phyloP scores from a whole-genome alignment of 139 green algal genomes.

The Auxenochlorella pyrenoidosa region DNA sequence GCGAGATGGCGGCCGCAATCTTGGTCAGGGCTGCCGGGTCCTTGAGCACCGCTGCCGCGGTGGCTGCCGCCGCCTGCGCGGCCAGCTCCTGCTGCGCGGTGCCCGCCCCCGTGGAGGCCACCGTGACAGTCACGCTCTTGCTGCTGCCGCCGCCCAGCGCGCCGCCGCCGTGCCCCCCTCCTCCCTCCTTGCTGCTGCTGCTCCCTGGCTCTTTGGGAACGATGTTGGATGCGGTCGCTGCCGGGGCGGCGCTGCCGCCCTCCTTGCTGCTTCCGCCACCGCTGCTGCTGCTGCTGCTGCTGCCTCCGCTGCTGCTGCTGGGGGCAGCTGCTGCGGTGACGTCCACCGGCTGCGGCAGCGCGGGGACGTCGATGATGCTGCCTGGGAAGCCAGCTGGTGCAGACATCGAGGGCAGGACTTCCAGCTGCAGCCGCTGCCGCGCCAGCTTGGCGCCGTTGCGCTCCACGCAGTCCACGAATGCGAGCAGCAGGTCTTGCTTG shows the following conservation, averaged over 20 bases:
- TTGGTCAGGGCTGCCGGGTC: slow-evolving; percentile 15
- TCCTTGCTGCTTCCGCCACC: neutral
- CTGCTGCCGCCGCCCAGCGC: neutral
- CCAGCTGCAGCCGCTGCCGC: slow-evolving; percentile 53
- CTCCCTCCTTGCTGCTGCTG: neutral
- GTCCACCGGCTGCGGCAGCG: slow-evolving; percentile 46
- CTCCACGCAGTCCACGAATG: slow-evolving; percentile 85
- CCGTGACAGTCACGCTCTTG: neutral
- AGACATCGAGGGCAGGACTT: neutral
- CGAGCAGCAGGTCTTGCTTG: slow-evolving; percentile 88
- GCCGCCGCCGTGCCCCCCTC: neutral
- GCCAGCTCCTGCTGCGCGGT: slow-evolving; percentile 19
- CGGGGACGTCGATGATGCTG: slow-evolving; percentile 40
- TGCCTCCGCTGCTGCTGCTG: neutral
- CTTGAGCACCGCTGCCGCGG: slow-evolving; percentile 1
- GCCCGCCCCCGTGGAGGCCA: neutral
- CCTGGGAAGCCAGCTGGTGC: neutral
- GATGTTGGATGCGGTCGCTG: neutral
- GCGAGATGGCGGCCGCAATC: slow-evolving; percentile 15
- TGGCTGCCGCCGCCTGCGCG: neutral
- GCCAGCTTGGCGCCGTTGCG: slow-evolving; percentile 83
- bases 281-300: slow-evolving; percentile 9
- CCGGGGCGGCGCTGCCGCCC: neutral
- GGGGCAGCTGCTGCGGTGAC: neutral
- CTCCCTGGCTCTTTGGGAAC: neutral